These are phyloP conservation scores for Rosa lucieae DNA, from an alignment of 306 rosid species.

Conservation along the genomic window DNA sequence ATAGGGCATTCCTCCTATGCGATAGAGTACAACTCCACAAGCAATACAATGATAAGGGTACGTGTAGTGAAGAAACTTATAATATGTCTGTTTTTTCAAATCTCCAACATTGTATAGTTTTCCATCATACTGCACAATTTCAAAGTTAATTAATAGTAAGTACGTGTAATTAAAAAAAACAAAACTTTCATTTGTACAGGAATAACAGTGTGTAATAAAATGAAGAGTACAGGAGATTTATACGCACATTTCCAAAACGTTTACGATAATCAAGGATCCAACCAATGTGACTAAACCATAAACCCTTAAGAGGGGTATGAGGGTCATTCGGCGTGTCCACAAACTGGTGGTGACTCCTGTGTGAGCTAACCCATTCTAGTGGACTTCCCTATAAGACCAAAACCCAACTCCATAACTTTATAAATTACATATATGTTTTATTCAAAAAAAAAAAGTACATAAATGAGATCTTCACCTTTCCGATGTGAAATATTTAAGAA, in stretches of 20 bases:
- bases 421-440: too few relatives aligned
- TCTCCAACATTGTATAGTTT: constrained; percentile 61
- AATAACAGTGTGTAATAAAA: not conserved
- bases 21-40: constrained; percentile 61
- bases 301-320: constrained; percentile 80
- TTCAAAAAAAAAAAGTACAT: too few relatives aligned
- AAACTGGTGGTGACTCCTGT: constrained; percentile 82
- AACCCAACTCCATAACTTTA: not conserved
- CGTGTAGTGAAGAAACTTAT: constrained; percentile 54
- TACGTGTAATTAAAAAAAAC: too few relatives aligned
- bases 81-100: constrained; percentile 62
- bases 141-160: not conserved
- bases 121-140: constrained; percentile 61
- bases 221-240: not conserved
- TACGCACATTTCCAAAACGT: constrained; percentile 65
- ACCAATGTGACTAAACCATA: constrained; percentile 87
- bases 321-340: constrained; percentile 81
- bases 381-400: constrained; percentile 63
- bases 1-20: constrained; percentile 74
- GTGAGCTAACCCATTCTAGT: constrained; percentile 88
- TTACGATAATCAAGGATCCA: constrained; percentile 73
- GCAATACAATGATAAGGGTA: constrained; percentile 72
- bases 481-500: too few relatives aligned
- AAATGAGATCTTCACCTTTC: too few relatives aligned
- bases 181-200: too few relatives aligned